Percentiles rank a stretch among this genome's conserved stretches.
phyloP scores from a whole-genome alignment of 495 filamentous ascomycete genomes.

The Sordaria brevicollis region DNA sequence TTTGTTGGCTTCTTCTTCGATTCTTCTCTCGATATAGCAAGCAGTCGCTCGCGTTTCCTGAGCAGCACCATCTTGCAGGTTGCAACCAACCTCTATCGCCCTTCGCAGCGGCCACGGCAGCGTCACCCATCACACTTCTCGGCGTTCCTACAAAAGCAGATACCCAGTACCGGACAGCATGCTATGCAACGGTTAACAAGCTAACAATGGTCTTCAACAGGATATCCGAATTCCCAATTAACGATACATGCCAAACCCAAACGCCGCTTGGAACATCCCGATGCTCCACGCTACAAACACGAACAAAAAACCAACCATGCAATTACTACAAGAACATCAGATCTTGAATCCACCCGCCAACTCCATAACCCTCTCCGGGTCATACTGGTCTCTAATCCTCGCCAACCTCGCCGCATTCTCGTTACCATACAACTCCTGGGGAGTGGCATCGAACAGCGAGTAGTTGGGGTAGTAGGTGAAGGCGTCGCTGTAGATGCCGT shows the following conservation, averaged over 20 bases:
- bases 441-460: constrained; percentile 1
- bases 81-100: no score
- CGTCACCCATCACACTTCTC: no score
- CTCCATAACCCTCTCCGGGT: constrained; percentile 16
- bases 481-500: constrained; percentile 13
- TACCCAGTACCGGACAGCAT: no score
- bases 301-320: not conserved
- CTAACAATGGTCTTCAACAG: not conserved
- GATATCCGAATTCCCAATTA: not conserved
- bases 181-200: no score
- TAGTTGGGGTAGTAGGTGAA: constrained; percentile 16
- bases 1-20: no score
- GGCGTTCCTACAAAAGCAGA: no score
- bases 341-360: constrained; percentile 14
- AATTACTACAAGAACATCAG: not conserved
- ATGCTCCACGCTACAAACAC: not conserved
- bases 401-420: constrained; percentile 11
- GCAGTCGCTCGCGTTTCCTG: no score
- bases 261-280: not conserved
- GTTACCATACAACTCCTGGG: constrained; percentile 11
- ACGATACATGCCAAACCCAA: not conserved
- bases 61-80: no score
- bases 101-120: no score
- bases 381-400: constrained; percentile 5
- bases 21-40: no score